Evolutionary conservation across 257 asterid genomes (phyloP), one percentile per base, ranked within the genome.

Genomic region (Solanum lycopersicoides): DNA sequence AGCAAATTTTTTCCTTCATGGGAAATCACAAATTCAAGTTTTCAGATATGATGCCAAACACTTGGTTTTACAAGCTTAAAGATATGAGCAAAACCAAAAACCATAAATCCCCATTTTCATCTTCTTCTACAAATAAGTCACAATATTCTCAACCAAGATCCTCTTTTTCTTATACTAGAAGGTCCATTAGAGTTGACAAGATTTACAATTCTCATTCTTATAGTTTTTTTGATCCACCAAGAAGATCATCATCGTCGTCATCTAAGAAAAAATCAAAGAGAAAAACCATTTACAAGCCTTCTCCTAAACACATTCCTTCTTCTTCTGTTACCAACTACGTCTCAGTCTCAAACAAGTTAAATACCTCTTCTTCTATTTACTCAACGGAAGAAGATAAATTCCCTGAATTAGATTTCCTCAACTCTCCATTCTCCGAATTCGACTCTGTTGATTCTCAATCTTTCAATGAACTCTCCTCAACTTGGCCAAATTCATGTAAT

Each of bases 11-110:
- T n/a, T 42, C 11, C 42, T 12, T 7, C 88, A 88, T 96, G 99
- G 96, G 98, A 35, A 96, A 96, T 88, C 90, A 92, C 94, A 93
- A 89, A 91, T 96, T 96, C 89, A 93, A 90, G 82, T 91, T 96
- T n/a, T 93, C 98, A 69, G 94, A 94, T 65, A 95, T 96, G 98
- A 94, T 96, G 93, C 99, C 99, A 35, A 96, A 96, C 86, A 95
- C 99, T 83, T 96, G 99, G 99, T 94, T 96, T 77, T 93, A 96
- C 97, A 96, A 96, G 94, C 96, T 94, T 15, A 92, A 93, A 86
- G 98, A 95, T 90, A 96, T 93, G 99, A 96, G 91, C 94, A 94
- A 88, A 71, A 74, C 93, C 74, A 92, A 77, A 87, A 91, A 76
- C 89, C 85, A 47, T 50, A 93, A 88, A 45, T 91, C 86, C 28